These are phyloP conservation scores for Exophiala oligosperma DNA, from an alignment of 2,329 filamentous ascomycete species.

Conservation along the genomic window DNA sequence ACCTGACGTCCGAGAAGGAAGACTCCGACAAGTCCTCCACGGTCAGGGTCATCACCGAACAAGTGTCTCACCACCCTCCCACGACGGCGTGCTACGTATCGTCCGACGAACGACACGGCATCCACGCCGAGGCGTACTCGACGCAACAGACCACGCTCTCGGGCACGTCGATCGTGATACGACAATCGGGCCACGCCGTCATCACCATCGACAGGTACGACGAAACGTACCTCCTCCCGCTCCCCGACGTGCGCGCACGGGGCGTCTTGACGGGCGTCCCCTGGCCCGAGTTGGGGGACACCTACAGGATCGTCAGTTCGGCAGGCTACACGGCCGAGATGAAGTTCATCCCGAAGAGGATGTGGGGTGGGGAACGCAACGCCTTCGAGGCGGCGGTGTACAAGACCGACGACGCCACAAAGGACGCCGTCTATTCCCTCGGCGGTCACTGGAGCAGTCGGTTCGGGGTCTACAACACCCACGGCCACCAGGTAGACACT, in stretches of 20 bases:
- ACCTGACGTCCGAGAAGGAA: conserved; percentile 18
- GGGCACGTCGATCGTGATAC: conserved; percentile 24
- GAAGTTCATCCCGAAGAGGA: conserved; percentile 23
- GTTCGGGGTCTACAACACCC: conserved; percentile 70
- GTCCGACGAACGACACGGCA: conserved; percentile 22
- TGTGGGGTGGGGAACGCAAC: conserved; percentile 25
- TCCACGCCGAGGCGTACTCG: conserved; percentile 26
- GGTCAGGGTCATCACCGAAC: conserved; percentile 26
- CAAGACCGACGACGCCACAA: conserved; percentile 12
- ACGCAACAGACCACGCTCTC: conserved; percentile 24
- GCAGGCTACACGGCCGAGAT: conserved; percentile 27
- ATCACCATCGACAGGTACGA: conserved; percentile 28
- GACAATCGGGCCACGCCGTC: conserved; percentile 25
- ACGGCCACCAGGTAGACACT: conserved; percentile 49
- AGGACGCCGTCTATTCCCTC: conserved; percentile 15
- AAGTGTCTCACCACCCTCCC: conserved; percentile 30
- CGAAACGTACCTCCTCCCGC: conserved; percentile 27
- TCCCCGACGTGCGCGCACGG: conserved; percentile 25
- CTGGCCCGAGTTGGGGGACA: conserved; percentile 37
- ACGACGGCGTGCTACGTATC: conserved; percentile 30
- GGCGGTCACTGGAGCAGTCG: conserved; percentile 49
- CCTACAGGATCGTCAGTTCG: conserved; percentile 24
- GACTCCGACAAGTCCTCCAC: conserved; percentile 13
- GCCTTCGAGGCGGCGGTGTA: conserved; percentile 23
- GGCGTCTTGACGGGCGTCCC: conserved; percentile 46